Percentiles rank a stretch among this genome's conserved stretches.
Conservation (phyloP, 2,329 filamentous ascomycete species). For the Trichoderma afroharzianum region DNA sequence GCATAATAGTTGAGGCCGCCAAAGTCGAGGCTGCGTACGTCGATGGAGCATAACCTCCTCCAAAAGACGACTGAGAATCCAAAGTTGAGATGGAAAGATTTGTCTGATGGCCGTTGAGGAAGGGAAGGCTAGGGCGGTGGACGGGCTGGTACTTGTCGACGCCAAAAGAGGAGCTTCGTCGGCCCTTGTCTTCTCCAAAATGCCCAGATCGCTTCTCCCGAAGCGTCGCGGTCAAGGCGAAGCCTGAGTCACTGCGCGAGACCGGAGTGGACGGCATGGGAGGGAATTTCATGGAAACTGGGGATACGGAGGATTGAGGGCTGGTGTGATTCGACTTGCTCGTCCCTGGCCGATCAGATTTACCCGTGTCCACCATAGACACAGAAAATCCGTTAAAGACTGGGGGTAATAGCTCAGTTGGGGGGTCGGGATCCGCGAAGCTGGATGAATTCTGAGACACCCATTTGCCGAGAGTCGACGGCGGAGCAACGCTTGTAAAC, state of each 20-base stretch:
- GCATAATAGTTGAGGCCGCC: conserved; percentile 83
- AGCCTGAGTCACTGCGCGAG: conserved; percentile 90
- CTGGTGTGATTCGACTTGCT: conserved; percentile 62
- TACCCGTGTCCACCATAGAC: conserved; percentile 63
- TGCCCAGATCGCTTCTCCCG: conserved; percentile 93
- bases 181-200: conserved; percentile 72
- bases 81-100: conserved; percentile 58
- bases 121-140: conserved; percentile 69
- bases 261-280: conserved; percentile 71
- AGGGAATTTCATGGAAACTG: conserved; percentile 74
- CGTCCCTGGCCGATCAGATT: conserved; percentile 73
- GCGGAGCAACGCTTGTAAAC: conserved; percentile 67
- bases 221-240: conserved; percentile 78
- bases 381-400: conserved; percentile 91
- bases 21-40: conserved; percentile 83
- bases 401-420: conserved; percentile 52
- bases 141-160: conserved; percentile 65
- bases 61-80: conserved; percentile 67
- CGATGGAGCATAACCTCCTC: conserved; percentile 70
- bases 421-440: conserved; percentile 67
- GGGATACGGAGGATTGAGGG: conserved; percentile 65
- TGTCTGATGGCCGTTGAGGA: conserved; percentile 62
- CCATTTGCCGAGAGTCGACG: conserved; percentile 76
- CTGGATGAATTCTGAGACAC: conserved; percentile 85
- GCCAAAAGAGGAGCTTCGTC: conserved; percentile 90